Base-by-base conservation (phyloP, 164 flowering plant genomes). In the Kingdonia uniflora region DNA sequence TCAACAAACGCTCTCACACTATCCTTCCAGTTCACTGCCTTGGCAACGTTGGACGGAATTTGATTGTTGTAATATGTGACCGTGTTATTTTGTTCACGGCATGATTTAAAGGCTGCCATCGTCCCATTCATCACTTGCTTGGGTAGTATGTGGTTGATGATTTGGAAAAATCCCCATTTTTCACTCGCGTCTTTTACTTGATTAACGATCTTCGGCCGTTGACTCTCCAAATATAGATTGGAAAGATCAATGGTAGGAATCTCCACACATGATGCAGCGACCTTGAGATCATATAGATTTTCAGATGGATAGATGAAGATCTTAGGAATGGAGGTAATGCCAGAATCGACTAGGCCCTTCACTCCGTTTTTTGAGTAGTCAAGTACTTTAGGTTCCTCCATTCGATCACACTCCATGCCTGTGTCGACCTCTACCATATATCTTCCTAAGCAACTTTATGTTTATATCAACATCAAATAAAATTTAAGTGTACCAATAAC, bases 341-440 rank as follows among this genome's bases (percentile, higher is more conserved):
- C 77, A 45, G 75, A 59, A 54, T 76, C 77, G 19, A 54, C 23
- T 11, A 76, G 73, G 19, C 75, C 73, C 46, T 76, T 76, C 38
- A 73, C 74, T 2, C 80, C 76, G 24, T 67, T 59, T 56, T 68
- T 75, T 19, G 73, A 65, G 20, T 75, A 71, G 41, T 76, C 77
- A 35, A 76, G 72, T 11, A 59, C 52, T 45, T 65, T 57, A 20
- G 72, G 49, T 49, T 73, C 73, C 46, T 62, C 61, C 42, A 40
- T n/a, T 2, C 74, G 61, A 16, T 65, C 64, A 46, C 63, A 53
- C 22, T 21, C 38, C 17, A 15, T 26, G 6, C 45, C 19, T n/a
- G n/a, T n/a, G n/a, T n/a, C n/a, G n/a, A n/a, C n/a, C n/a, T n/a
- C n/a, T n/a, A n/a, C n/a, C n/a, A n/a, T n/a, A n/a, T n/a, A n/a